These are phyloP conservation scores for grape (Vitis vinifera) DNA, from an alignment of 164 flowering plant species.

Conservation along the genomic window DNA sequence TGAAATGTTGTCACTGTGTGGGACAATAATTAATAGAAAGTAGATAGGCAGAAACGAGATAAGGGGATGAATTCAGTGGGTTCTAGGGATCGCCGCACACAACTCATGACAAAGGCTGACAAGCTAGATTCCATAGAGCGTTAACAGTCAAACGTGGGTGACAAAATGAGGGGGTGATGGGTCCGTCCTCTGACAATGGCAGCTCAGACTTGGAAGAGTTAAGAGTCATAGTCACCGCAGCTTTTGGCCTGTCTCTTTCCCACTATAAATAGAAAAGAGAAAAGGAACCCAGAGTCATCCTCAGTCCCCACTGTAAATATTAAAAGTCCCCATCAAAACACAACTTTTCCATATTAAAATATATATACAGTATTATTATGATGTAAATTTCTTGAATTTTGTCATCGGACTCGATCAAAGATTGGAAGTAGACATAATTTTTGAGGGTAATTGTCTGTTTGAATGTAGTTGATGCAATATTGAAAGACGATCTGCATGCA, in stretches of 20 bases:
- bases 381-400: background rate
- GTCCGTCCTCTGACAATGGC: conserved; percentile 17
- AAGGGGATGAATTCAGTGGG: background rate
- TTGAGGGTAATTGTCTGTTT: background rate
- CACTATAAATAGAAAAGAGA: conserved; percentile 1
- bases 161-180: conserved; percentile 5
- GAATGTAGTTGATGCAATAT: too few relatives aligned
- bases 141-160: conserved; percentile 24
- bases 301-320: conserved; percentile 3
- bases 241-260: conserved; percentile 22
- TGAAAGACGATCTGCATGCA: too few relatives aligned
- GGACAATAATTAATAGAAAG: too few relatives aligned
- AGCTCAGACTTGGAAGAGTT: conserved; percentile 7
- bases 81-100: conserved; percentile 13
- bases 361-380: background rate
- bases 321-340: too few relatives aligned
- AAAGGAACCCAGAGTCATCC: background rate
- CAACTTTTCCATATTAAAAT: too few relatives aligned
- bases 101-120: background rate
- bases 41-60: background rate
- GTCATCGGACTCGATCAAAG: background rate
- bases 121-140: conserved; percentile 20
- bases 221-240: conserved; percentile 18
- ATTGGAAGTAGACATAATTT: background rate
- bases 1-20: too few relatives aligned